Conservation (phyloP, 2,329 filamentous ascomycete species). For the Fusarium anguioides region DNA sequence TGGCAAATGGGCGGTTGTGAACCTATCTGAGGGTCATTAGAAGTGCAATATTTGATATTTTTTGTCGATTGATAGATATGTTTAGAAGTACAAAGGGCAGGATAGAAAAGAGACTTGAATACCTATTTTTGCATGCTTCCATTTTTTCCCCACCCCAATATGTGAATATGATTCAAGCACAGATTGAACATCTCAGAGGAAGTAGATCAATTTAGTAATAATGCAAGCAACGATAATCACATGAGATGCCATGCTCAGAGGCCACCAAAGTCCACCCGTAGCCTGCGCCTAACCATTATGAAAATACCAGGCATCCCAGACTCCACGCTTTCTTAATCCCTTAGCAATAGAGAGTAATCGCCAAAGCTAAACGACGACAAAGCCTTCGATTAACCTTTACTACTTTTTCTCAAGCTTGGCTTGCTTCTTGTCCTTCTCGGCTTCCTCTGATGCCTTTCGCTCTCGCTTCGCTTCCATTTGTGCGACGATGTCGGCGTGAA, state of each 20-base stretch:
- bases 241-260: too few relatives aligned
- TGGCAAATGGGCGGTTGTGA: constrained; percentile 96
- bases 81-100: constrained; percentile 21
- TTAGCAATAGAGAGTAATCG: neutral
- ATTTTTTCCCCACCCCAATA: too few relatives aligned
- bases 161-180: too few relatives aligned
- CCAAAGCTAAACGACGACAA: too few relatives aligned
- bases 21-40: constrained; percentile 51
- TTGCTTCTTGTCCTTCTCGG: neutral
- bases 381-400: neutral
- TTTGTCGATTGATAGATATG: constrained; percentile 25
- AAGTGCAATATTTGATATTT: neutral
- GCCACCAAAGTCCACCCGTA: too few relatives aligned
- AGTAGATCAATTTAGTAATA: neutral
- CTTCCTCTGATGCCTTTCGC: neutral
- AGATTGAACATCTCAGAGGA: neutral
- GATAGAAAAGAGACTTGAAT: neutral
- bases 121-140: neutral
- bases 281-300: neutral
- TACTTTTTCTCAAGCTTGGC: neutral
- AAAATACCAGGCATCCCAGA: neutral
- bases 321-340: neutral
- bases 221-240: neutral
- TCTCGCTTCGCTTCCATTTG: constrained; percentile 35
- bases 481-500: constrained; percentile 43